These are phyloP conservation scores for Favolaschia claudopus DNA, from an alignment of 768 basidiomycete species.

Conservation along the genomic window DNA sequence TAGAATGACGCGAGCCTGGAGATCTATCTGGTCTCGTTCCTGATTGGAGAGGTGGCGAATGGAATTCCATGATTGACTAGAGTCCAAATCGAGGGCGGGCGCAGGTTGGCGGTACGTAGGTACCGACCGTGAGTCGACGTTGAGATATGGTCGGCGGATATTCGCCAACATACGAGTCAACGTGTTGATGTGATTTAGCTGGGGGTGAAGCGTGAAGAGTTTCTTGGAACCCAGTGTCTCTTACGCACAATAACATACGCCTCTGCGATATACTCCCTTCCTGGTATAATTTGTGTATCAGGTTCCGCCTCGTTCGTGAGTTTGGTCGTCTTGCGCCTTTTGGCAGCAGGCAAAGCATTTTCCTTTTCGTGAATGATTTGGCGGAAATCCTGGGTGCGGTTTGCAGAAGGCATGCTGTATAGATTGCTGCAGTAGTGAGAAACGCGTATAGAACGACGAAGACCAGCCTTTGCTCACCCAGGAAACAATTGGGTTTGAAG, in stretches of 20 bases:
- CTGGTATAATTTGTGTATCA: constrained; percentile 50
- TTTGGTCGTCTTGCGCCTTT: constrained; percentile 56
- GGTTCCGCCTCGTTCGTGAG: constrained; percentile 41
- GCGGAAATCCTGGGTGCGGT: constrained; percentile 72
- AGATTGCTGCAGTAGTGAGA: neutral
- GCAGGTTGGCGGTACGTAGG: constrained; percentile 59
- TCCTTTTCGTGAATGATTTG: constrained; percentile 57
- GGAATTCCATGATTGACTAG: constrained; percentile 64
- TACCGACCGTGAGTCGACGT: constrained; percentile 67
- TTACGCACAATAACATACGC: constrained; percentile 72
- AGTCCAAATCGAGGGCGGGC: constrained; percentile 63
- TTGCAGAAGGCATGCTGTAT: constrained; percentile 57
- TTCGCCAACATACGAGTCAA: constrained; percentile 75
- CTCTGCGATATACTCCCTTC: constrained; percentile 76
- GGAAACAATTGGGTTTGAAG: neutral
- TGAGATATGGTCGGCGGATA: constrained; percentile 89
- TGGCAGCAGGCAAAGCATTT: constrained; percentile 48
- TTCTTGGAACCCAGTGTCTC: neutral
- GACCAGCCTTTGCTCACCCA: too few species aligned
- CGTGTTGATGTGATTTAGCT: constrained; percentile 80
- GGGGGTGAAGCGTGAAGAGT: constrained; percentile 1
- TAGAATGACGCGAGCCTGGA: constrained; percentile 87
- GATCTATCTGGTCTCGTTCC: constrained; percentile 95
- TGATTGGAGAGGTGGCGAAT: constrained; percentile 82
- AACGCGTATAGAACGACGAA: neutral